Evolutionary conservation across 495 filamentous ascomycete genomes (phyloP), one percentile per base, ranked within the genome.

Genomic region (Podospora fimiseda): DNA sequence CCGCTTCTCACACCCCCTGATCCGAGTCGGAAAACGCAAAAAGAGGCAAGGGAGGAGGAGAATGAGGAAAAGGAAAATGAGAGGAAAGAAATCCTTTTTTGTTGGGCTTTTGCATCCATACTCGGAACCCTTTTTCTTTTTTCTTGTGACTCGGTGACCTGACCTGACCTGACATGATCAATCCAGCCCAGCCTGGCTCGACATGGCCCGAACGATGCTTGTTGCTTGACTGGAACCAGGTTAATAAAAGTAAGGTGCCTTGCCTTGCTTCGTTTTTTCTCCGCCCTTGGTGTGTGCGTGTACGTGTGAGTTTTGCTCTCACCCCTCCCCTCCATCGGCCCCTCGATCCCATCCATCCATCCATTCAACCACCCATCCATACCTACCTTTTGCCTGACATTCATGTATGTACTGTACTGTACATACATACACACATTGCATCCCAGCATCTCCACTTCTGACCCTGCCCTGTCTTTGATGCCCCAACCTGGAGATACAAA

Each of bases 401-500:
- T n/a, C n/a, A n/a, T n/a, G 33, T 39, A 51, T 38, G 48, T 23
- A 22, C 47, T 37, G 16, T 46, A 24, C 47, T 33, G 27, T 33
- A 33, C 39, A 22, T 21, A 33, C 43, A 40, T 18, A 18, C 43
- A 18, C 16, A 7, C 16, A 22, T 47, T 18, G 22, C 44, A 47
- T n/a, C 21, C 23, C 19, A 21, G 6, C 11, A 16, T 48, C 30
- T 48, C 38, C 20, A 42, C 54, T 48, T 53, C 49, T 51, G 49
- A 48, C 40, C 51, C 22, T 46, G 38, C 57, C 51, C 43, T 37
- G 45, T 50, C 39, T 36, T 45, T 37, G 45, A 46, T 52, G 27
- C 27, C 27, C 27, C 27, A 33, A 33, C 27, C 27, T 43, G 48
- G 62, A 58, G 56, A 60, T 63, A 63, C 59, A 66, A 66, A 66